Conservation (phyloP, 768 basidiomycete species). For the Tulasnella sp. region DNA sequence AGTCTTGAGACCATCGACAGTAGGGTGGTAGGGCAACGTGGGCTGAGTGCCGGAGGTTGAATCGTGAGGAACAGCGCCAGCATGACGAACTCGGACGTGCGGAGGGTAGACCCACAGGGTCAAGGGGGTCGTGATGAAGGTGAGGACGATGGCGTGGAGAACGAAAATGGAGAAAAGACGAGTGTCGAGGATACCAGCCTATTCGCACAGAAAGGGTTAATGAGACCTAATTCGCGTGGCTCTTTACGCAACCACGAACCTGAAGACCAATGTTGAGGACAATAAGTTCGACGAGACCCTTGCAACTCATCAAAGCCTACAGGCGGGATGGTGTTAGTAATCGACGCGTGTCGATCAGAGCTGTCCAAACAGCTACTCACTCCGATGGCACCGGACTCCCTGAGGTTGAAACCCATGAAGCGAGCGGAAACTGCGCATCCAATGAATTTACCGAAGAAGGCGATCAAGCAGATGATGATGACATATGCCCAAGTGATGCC, state of each 20-base stretch:
- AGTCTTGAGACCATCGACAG: conserved; percentile 38
- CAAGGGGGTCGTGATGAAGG: conserved; percentile 84
- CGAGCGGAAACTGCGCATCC: conserved; percentile 67
- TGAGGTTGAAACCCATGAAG: conserved; percentile 62
- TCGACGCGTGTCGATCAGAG: not conserved
- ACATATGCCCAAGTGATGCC: conserved; percentile 84
- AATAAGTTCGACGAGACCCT: conserved; percentile 85
- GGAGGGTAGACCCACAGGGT: conserved; percentile 77
- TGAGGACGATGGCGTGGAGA: conserved; percentile 72
- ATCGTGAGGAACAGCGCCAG: not conserved
- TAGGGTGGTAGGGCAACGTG: not conserved
- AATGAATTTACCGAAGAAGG: conserved; percentile 79
- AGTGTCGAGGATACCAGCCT: conserved; percentile 45
- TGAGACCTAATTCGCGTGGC: not conserved
- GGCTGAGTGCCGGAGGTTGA: not conserved
- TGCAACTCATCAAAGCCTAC: conserved; percentile 79
- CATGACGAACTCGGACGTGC: conserved; percentile 49
- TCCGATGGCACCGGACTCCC: conserved; percentile 85
- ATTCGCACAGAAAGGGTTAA: not conserved
- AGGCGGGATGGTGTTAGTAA: not conserved
- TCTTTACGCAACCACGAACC: conserved; percentile 57
- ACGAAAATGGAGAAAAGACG: conserved; percentile 90
- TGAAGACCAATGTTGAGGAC: conserved; percentile 85
- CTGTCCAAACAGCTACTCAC: not conserved
- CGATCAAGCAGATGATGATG: conserved; percentile 70